phyloP scores from a whole-genome alignment of 1,284 basidiomycete species.

The Puccinia hordei region DNA sequence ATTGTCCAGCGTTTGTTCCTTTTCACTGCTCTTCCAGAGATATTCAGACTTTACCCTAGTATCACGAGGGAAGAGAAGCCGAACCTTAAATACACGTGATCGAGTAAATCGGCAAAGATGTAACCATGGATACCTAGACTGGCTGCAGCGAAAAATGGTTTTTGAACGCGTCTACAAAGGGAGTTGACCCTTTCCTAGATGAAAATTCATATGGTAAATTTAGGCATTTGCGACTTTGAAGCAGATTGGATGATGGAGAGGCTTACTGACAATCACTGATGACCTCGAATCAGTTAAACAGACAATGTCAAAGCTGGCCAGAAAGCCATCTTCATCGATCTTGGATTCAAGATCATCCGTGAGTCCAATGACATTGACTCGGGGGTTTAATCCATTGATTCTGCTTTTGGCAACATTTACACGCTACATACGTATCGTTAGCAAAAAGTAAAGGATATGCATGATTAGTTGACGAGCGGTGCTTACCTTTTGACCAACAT shows the following conservation, averaged over 20 bases:
- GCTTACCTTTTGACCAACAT: slow-evolving; percentile 67
- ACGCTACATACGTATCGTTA: slow-evolving; percentile 65
- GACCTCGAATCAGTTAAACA: slow-evolving; percentile 48
- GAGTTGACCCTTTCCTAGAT: slow-evolving; percentile 74
- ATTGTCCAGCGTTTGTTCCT: slow-evolving; percentile 30
- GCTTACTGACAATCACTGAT: slow-evolving; percentile 65
- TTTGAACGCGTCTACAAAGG: slow-evolving; percentile 70
- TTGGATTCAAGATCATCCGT: slow-evolving; percentile 59
- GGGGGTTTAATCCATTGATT: slow-evolving; percentile 85
- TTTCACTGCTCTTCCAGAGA: slow-evolving; percentile 18
- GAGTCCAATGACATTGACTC: slow-evolving; percentile 76
- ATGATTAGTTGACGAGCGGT: not conserved
- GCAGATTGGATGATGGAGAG: slow-evolving; percentile 5
- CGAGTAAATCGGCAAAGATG: slow-evolving; percentile 87
- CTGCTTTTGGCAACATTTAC: slow-evolving; percentile 78
- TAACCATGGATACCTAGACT: slow-evolving; percentile 90
- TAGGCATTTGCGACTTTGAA: not conserved
- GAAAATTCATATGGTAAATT: not conserved
- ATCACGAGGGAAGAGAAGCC: slow-evolving; percentile 53
- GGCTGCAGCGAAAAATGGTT: slow-evolving; percentile 83
- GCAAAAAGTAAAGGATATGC: not conserved
- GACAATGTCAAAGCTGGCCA: slow-evolving; percentile 46
- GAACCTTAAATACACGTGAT: slow-evolving; percentile 79
- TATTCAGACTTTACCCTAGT: slow-evolving; percentile 56
- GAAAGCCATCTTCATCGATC: slow-evolving; percentile 39